Evolutionary conservation across 768 basidiomycete genomes (phyloP).

Genomic region (Hygrophorus russula): DNA sequence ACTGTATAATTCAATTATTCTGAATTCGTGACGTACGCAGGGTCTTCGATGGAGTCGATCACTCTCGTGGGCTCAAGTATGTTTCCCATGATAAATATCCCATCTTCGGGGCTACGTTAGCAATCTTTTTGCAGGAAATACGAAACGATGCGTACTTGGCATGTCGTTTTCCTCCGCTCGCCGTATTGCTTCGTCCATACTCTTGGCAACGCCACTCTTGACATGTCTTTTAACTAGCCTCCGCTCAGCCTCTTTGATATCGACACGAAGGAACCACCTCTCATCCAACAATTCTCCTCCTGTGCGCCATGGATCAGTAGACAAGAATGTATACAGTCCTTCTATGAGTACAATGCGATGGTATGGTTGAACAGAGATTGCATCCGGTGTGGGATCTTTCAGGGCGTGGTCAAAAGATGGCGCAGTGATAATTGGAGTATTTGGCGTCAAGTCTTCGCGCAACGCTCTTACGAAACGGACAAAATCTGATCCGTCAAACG

Average conservation of each 20-base stretch:
- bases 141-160: slow-evolving; percentile 39
- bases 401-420: slow-evolving; percentile 82
- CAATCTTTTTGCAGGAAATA: background rate
- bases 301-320: slow-evolving; percentile 60
- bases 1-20: too few relatives aligned
- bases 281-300: slow-evolving; percentile 63
- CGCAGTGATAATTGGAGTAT: slow-evolving; percentile 35
- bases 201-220: slow-evolving; percentile 60
- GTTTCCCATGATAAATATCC: slow-evolving; percentile 16
- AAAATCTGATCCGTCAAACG: slow-evolving; percentile 73
- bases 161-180: slow-evolving; percentile 71
- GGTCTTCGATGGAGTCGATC: slow-evolving; percentile 25
- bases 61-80: slow-evolving; percentile 29
- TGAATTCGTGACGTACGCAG: background rate
- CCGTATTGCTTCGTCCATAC: slow-evolving; percentile 51
- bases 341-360: slow-evolving; percentile 83
- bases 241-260: slow-evolving; percentile 38
- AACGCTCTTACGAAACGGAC: slow-evolving; percentile 53
- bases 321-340: slow-evolving; percentile 78
- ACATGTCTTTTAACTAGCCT: slow-evolving; percentile 68
- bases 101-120: background rate
- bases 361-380: slow-evolving; percentile 41
- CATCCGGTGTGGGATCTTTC: slow-evolving; percentile 70
- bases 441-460: slow-evolving; percentile 22
- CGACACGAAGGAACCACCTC: slow-evolving; percentile 62